phyloP scores from a whole-genome alignment of 495 filamentous ascomycete genomes.

The Aspergillus wentii region DNA sequence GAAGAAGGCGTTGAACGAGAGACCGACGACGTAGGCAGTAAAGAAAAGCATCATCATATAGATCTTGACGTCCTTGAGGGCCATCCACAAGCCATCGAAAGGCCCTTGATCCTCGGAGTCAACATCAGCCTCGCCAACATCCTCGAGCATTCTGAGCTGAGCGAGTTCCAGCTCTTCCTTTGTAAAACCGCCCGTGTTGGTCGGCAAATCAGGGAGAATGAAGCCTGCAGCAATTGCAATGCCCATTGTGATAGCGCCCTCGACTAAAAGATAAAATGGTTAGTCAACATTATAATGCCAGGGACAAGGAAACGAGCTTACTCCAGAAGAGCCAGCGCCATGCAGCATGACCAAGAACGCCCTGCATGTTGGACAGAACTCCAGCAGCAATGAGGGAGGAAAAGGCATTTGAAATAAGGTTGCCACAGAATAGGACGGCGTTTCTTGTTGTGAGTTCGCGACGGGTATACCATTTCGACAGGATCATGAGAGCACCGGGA shows the following conservation, averaged over 20 bases:
- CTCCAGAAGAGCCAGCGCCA: conserved; percentile 65
- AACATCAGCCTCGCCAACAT: conserved; percentile 70
- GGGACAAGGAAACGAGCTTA: neutral
- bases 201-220: conserved; percentile 69
- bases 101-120: conserved; percentile 55
- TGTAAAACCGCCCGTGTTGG: conserved; percentile 64
- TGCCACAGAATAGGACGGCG: conserved; percentile 41
- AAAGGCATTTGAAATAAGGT: conserved; percentile 56
- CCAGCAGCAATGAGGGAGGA: conserved; percentile 53
- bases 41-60: conserved; percentile 56
- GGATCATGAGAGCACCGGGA: conserved; percentile 38
- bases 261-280: conserved; percentile 8
- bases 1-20: conserved; percentile 34
- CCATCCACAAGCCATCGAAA: conserved; percentile 61
- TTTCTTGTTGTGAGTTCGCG: conserved; percentile 38
- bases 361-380: conserved; percentile 39
- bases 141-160: conserved; percentile 65
- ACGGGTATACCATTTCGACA: conserved; percentile 45
- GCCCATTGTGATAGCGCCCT: conserved; percentile 26
- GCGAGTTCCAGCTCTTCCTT: conserved; percentile 64
- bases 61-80: conserved; percentile 64
- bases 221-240: conserved; percentile 43
- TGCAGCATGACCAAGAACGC: conserved; percentile 38
- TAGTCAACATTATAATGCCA: neutral
- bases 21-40: conserved; percentile 27